These are phyloP conservation scores for Pyricularia grisea DNA, from an alignment of 2,329 filamentous ascomycete genomes.

Conservation along the genomic window DNA sequence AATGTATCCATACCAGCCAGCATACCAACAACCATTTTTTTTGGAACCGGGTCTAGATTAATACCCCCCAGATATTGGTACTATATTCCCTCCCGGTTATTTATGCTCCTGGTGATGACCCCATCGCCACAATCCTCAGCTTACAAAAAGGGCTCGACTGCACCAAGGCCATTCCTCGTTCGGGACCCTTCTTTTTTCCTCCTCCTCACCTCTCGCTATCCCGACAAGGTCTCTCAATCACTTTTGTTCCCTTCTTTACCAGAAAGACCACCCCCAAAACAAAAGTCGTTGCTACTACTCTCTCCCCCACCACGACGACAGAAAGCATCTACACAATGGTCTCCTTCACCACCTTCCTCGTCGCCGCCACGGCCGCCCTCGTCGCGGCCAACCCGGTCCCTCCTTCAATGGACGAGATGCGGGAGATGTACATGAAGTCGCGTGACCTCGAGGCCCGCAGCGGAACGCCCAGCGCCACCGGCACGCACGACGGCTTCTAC, in stretches of 20 bases:
- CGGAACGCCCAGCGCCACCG: constrained; percentile 21
- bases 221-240: not conserved
- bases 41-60: no score
- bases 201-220: not conserved
- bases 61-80: not conserved
- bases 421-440: not conserved
- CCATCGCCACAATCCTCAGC: not conserved
- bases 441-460: not conserved
- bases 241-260: not conserved
- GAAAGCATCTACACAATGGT: not conserved
- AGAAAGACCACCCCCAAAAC: not conserved
- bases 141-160: not conserved
- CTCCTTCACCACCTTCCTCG: constrained; percentile 1
- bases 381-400: constrained; percentile 1
- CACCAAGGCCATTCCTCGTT: not conserved
- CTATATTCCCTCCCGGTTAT: not conserved
- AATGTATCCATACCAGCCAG: not conserved
- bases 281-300: not conserved
- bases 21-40: no score
- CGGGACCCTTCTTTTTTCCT: not conserved
- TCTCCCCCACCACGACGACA: no score
- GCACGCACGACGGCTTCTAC: constrained; percentile 28
- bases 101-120: not conserved
- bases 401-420: not conserved
- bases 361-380: constrained; percentile 3